A percentile compares a stretch with the other conserved stretches of the same genome.
Evolutionary conservation across 495 filamentous ascomycete species (phyloP).

Genomic region (Aspergillus saccharolyticus): DNA sequence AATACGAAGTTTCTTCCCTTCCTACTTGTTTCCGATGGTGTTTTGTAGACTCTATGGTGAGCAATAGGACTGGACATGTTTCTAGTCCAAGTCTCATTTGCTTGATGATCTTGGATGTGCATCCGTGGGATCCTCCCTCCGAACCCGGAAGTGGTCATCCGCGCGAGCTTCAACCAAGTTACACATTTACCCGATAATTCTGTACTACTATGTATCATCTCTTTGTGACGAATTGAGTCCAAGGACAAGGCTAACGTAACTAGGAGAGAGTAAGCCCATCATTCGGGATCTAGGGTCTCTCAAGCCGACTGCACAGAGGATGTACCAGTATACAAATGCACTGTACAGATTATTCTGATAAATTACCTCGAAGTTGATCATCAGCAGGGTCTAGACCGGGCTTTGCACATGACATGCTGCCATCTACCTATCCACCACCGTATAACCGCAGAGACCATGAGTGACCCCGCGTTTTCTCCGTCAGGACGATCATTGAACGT

Average conservation of each 20-base stretch:
- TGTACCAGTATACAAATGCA: background rate
- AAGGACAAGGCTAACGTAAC: background rate
- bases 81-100: background rate
- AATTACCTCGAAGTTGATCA: background rate
- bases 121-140: background rate
- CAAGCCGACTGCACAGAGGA: too few relatives aligned
- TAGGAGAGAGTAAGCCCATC: too few relatives aligned
- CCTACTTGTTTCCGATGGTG: too few relatives aligned
- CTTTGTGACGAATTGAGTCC: background rate
- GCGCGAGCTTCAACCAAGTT: background rate
- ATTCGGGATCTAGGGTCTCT: too few relatives aligned
- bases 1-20: background rate
- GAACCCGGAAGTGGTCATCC: background rate
- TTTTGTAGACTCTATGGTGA: too few relatives aligned
- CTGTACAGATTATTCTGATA: too few relatives aligned
- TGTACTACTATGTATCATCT: background rate
- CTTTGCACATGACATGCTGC: background rate
- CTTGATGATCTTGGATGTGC: background rate
- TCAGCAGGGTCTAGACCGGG: background rate
- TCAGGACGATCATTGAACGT: background rate
- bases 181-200: background rate
- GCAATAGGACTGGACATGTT: background rate
- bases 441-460: too few relatives aligned
- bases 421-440: too few relatives aligned
- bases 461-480: too few relatives aligned